Evolutionary conservation across 352 stramenopile species (phyloP), one percentile per base, ranked within the genome.

Genomic region (Thalassiosira sp.): DNA sequence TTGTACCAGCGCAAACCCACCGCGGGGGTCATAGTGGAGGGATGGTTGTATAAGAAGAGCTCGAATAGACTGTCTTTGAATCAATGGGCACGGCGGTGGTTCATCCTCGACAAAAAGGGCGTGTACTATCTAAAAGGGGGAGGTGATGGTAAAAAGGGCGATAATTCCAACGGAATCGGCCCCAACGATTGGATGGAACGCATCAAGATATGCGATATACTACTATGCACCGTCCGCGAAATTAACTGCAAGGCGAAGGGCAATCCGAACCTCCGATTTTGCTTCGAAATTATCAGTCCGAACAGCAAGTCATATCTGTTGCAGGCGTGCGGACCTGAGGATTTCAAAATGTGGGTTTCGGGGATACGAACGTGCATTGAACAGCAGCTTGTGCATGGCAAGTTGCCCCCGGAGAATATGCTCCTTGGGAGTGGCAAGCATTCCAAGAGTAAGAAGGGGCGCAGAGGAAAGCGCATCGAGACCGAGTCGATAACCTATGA

Each of bases 21-120:
- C 25, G 54, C 76, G 10, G 87, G 87, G n/a, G 74, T 93, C 15
- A 76, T 84, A 51, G 73, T 91, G 10, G 87, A 93, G 77, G 85
- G 87, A 27, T 91, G 85, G 87, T 61, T 93, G 0, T 93, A 91
- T 70, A 93, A 91, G 53, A 93, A 93, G 60, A 82, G 54, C 16
- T 72, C 77, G 3, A 79, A 77, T 49, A 59, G 81, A 35, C 80
- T 93, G 16, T 74, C 81, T 6, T 69, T 91, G 22, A 83, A 83
- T 46, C 58, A 71, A 27, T 93, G 87, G 87, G 79, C 64, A 20
- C 78, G 78, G 37, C 59, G 88, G 53, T 93, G 88, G 88, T 93
- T 93, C 73, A 81, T 91, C 33, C 82, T 93, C 61, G 85, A 93
- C 28, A 79, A 82, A 59, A 77, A 82, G 45, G 83, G 85, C 45